phyloP scores from a whole-genome alignment of 1,284 basidiomycete species.

The Naganishia cerealis region DNA sequence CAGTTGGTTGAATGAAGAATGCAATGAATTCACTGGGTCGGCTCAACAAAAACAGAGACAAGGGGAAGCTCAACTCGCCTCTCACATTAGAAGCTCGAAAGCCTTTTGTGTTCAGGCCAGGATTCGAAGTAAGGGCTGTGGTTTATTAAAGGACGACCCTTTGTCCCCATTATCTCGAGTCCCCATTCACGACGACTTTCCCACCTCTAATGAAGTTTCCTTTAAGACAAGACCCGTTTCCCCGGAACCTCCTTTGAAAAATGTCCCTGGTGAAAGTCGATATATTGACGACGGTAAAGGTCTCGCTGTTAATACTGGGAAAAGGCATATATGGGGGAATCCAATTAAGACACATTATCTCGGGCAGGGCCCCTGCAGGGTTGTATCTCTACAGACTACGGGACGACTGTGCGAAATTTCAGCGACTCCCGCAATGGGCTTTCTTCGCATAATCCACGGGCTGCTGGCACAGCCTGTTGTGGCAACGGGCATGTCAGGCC shows the following conservation, averaged over 20 bases:
- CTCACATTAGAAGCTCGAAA: no score
- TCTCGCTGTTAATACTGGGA: background rate
- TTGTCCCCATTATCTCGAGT: background rate
- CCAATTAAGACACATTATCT: background rate
- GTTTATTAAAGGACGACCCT: background rate
- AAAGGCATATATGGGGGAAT: background rate
- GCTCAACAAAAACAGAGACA: no score
- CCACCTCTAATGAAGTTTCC: background rate
- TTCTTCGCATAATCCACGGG: background rate
- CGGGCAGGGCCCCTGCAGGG: background rate
- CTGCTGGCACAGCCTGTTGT: constrained; percentile 40
- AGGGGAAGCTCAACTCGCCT: no score
- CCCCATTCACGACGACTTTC: background rate
- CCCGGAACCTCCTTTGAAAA: background rate
- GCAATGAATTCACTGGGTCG: no score
- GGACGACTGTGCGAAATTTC: background rate
- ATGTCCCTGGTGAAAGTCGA: background rate
- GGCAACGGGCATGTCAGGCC: constrained; percentile 42
- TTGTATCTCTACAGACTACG: background rate
- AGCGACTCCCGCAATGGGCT: background rate
- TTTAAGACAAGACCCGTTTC: background rate
- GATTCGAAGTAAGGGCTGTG: no score
- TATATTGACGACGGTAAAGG: background rate
- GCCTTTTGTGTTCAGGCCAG: no score
- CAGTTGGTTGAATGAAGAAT: no score